These are phyloP conservation scores for Plantago major DNA, from an alignment of 257 asterid species.

Conservation along the genomic window DNA sequence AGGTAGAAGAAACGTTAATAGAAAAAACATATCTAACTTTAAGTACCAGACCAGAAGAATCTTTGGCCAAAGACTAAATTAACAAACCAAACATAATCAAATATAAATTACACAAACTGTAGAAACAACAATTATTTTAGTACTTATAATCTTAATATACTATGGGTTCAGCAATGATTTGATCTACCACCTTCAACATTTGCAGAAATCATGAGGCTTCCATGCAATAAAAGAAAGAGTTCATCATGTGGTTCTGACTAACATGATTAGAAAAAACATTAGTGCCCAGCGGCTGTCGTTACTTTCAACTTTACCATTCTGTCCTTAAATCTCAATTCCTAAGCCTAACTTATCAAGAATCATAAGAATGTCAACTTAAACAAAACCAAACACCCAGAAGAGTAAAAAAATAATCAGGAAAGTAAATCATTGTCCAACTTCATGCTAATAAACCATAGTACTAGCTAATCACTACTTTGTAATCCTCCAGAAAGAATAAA, in stretches of 20 bases:
- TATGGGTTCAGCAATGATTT: slow-evolving; percentile 38
- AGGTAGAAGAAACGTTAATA: background rate
- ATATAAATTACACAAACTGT: slow-evolving; percentile 16
- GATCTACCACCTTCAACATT: slow-evolving; percentile 34
- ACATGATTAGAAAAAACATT: slow-evolving; percentile 36
- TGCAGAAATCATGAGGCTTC: slow-evolving; percentile 40
- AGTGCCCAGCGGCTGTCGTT: slow-evolving; percentile 34
- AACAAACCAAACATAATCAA: slow-evolving; percentile 16
- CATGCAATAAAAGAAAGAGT: slow-evolving; percentile 30
- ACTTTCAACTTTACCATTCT: slow-evolving; percentile 32
- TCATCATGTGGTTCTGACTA: slow-evolving; percentile 42
- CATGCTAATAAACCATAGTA: background rate
- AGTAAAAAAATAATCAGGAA: slow-evolving; percentile 11
- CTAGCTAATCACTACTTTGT: slow-evolving; percentile 1
- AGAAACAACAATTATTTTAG: slow-evolving; percentile 19
- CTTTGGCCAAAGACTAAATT: slow-evolving; percentile 16
- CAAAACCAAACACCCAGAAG: slow-evolving; percentile 5
- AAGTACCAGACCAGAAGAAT: slow-evolving; percentile 15
- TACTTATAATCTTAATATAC: slow-evolving; percentile 16
- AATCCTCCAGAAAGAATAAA: slow-evolving; percentile 9
- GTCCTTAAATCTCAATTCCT: slow-evolving; percentile 31
- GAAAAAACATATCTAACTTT: background rate
- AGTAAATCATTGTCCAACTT: background rate
- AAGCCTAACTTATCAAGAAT: slow-evolving; percentile 14
- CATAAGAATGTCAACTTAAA: slow-evolving; percentile 3